These are phyloP conservation scores for Camellia granthamiana DNA, from an alignment of 148 eudicot genomes.

Conservation along the genomic window DNA sequence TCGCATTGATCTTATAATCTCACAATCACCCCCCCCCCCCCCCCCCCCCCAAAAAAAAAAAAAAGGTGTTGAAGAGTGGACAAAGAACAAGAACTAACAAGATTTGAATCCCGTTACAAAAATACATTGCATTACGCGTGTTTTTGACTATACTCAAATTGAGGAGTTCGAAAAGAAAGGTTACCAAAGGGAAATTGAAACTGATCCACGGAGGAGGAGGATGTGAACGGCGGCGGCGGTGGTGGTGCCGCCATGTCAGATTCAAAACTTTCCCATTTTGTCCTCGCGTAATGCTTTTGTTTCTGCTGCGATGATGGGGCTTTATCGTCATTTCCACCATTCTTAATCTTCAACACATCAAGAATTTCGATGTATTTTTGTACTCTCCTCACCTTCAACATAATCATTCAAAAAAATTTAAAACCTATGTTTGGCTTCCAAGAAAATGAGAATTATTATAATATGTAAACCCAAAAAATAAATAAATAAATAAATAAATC, in stretches of 20 bases:
- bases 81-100: not conserved
- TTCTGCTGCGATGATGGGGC: conserved; percentile 1
- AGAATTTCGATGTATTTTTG: conserved; percentile 29
- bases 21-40: not conserved
- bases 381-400: conserved; percentile 26
- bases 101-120: not conserved
- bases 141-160: no score
- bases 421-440: not conserved
- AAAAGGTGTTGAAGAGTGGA: not conserved
- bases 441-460: no score
- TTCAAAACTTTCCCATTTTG: conserved; percentile 17
- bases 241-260: not conserved
- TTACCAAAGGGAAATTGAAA: not conserved
- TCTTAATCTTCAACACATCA: conserved; percentile 25
- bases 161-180: not conserved
- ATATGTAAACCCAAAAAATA: not conserved
- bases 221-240: not conserved
- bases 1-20: not conserved
- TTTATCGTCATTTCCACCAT: conserved; percentile 1
- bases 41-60: no score
- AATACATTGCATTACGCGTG: no score
- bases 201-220: not conserved
- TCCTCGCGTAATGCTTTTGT: not conserved
- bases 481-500: not conserved
- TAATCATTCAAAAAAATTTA: not conserved